Evolutionary conservation across 1,284 basidiomycete genomes (phyloP), one percentile per base, ranked within the genome.

Genomic region (Fistulinella cinereoalba): DNA sequence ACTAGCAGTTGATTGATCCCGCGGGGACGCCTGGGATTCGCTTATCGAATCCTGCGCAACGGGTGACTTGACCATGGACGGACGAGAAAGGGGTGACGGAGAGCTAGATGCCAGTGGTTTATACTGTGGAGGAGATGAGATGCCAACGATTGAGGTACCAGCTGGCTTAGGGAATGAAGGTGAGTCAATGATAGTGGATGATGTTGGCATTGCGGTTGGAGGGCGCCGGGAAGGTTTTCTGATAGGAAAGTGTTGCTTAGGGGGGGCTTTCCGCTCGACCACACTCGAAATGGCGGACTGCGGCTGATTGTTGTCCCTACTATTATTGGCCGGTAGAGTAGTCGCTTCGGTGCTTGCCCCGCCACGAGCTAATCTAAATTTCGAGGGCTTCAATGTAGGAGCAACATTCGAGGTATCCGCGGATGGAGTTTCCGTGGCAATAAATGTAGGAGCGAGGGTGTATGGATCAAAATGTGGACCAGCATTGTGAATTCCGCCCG

Each of bases 401-500:
- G 25, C 7, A 21, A 40, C 2, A 24, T 19, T 37, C 34, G 54
- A 44, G 10, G 42, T 27, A 29, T 16, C 32, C 28, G 10, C 27
- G 3, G 28, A 41, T 37, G 42, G 15, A 4, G 42, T 33, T 18
- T 37, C 44, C 13, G 23, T n/a, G 1, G 15, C 13, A 31, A 6
- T 27, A 40, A 37, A 29, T 25, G 15, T 13, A 47, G 40, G 19
- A 23, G 25, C 3, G 21, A 36, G 15, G 22, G 25, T 36, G 24
- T 47, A 43, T 39, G 47, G 40, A 10, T 46, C 22, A 40, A 56
- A 52, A 47, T 72, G 64, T 6, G 77, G 74, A 9, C 83, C 83
- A 10, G 74, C 58, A 54, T 88, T 86, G 34, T 77, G 75, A 9
- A 83, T 66, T 41, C 79, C 72, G 23, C 81, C 82, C 47, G 71